A percentile compares a stretch with the other conserved stretches of the same genome.
Conservation (phyloP, 139 green algal species). For the Picochlorum costavermella region DNA sequence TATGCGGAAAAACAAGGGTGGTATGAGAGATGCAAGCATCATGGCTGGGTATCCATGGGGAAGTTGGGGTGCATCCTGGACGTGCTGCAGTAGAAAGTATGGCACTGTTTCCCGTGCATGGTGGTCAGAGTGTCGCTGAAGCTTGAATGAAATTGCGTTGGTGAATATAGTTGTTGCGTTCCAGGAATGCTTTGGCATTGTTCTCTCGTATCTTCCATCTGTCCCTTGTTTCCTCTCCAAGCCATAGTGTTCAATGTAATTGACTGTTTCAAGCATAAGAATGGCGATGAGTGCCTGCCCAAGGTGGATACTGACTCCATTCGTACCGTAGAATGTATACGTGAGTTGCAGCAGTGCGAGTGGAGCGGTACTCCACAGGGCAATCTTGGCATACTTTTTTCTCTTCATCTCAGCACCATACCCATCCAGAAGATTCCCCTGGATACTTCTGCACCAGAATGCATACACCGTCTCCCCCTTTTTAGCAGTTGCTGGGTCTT, state of each 20-base stretch:
- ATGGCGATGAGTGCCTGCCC: conserved; percentile 25
- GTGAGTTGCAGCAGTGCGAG: conserved; percentile 8
- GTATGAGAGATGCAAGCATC: conserved; percentile 27
- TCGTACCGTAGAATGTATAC: conserved; percentile 10
- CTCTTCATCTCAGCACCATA: conserved; percentile 13
- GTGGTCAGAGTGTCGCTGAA: conserved; percentile 57
- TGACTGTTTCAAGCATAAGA: conserved; percentile 38
- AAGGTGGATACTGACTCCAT: conserved; percentile 14
- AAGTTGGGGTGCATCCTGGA: conserved; percentile 43
- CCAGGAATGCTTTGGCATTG: conserved; percentile 45
- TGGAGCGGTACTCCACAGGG: conserved; percentile 20
- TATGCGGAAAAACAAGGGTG: conserved; percentile 35
- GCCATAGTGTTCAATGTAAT: conserved; percentile 65
- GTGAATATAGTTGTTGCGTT: conserved; percentile 43
- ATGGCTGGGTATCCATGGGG: conserved; percentile 25
- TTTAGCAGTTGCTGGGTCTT: conserved; percentile 39
- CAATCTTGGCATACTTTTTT: conserved; percentile 16
- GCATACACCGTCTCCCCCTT: conserved; percentile 40
- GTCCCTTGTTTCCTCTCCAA: conserved; percentile 21
- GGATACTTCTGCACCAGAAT: conserved; percentile 40
- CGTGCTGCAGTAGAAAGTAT: conserved; percentile 39
- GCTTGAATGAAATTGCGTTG: conserved; percentile 27
- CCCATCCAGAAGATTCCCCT: conserved; percentile 30
- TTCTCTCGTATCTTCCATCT: conserved; percentile 38
- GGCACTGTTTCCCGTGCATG: conserved; percentile 33